Evolutionary conservation across 2,329 filamentous ascomycete species (phyloP).

Genomic region (Bisporella sp.): DNA sequence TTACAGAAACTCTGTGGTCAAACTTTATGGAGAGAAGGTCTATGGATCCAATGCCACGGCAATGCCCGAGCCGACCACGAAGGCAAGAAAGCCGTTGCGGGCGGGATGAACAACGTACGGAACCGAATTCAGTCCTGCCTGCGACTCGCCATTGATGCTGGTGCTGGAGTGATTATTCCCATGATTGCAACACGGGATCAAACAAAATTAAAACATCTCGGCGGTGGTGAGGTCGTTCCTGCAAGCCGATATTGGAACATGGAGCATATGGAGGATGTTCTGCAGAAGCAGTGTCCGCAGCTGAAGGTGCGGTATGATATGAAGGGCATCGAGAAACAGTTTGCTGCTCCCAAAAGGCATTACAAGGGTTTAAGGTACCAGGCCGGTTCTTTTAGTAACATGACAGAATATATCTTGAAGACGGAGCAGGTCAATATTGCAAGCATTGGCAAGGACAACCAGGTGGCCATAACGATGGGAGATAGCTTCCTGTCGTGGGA

Average conservation of each 20-base stretch:
- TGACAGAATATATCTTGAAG: not conserved
- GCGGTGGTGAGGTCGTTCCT: constrained; percentile 2
- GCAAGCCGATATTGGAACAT: constrained; percentile 13
- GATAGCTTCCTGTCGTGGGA: constrained; percentile 17
- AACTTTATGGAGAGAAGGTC: constrained; percentile 12
- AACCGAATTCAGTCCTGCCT: constrained; percentile 19
- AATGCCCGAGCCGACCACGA: constrained; percentile 4
- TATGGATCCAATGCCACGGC: constrained; percentile 21
- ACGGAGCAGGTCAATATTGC: not conserved
- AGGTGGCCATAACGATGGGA: constrained; percentile 12
- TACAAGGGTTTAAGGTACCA: constrained; percentile 4
- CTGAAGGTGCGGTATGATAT: constrained; percentile 11
- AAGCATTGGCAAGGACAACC: constrained; percentile 7
- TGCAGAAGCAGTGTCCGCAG: constrained; percentile 11
- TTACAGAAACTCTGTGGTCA: constrained; percentile 9
- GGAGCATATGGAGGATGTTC: constrained; percentile 1
- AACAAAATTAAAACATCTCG: constrained; percentile 4
- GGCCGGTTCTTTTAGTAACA: constrained; percentile 6
- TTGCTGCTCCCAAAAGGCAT: constrained; percentile 4
- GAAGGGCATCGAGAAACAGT: constrained; percentile 8
- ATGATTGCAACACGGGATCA: constrained; percentile 7
- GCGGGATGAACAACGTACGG: constrained; percentile 19
- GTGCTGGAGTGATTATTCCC: constrained; percentile 17
- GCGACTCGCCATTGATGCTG: constrained; percentile 17
- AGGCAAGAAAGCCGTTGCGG: constrained; percentile 10